Base-by-base conservation (phyloP, 2,329 filamentous ascomycete species). In the Nothophaeocryptopus gaeumannii region DNA sequence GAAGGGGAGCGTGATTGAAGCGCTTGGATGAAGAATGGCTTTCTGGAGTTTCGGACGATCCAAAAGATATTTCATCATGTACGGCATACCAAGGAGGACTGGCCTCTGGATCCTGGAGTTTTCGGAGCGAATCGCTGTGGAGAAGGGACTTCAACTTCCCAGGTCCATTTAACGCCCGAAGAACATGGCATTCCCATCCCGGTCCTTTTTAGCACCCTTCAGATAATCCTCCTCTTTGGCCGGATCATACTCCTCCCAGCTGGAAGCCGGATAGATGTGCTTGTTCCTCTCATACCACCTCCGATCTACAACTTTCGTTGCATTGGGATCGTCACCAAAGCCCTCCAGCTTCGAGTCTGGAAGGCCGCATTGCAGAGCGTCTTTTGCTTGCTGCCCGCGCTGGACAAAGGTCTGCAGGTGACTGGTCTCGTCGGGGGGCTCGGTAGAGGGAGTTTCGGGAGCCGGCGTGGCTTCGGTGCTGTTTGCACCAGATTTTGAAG, bases 241-340 rank as follows among this genome's bases (percentile, higher is more conserved):
- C 0, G 90, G 86, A 59, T 96, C 91, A 68, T 95, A 99, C 56
- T 95, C 88, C 62, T 91, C 89, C 93, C 93, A 99, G 39, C 92
- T 81, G 67, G 89, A 97, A 14, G 92, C 92, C 0, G 93, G 93
- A 68, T 92, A 99, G 50, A 99, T 97, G 70, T 99, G 93, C 72
- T 97, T 99, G 69, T 97, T 96, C 64, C 85, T 82, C 74, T 96
- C 90, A 68, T 96, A 99, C 93, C 93, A 99, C 53, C 93, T 78
- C 53, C 93, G 81, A 73, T 99, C 92, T 3, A 99, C 92, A 3
- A 99, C 91, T 67, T 96, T 97, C 2, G 92, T 97, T 55, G 87
- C 72, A 2, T 80, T 80, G 1, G 91, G 84, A 61, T 97, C 91
- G 54, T 93, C 87, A 35, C 77, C 70, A 20, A 78, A 83, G 11